Percentiles rank a stretch among this genome's conserved stretches.
Conservation (phyloP, 2,329 filamentous ascomycete species). For the Fusarium virguliforme region DNA sequence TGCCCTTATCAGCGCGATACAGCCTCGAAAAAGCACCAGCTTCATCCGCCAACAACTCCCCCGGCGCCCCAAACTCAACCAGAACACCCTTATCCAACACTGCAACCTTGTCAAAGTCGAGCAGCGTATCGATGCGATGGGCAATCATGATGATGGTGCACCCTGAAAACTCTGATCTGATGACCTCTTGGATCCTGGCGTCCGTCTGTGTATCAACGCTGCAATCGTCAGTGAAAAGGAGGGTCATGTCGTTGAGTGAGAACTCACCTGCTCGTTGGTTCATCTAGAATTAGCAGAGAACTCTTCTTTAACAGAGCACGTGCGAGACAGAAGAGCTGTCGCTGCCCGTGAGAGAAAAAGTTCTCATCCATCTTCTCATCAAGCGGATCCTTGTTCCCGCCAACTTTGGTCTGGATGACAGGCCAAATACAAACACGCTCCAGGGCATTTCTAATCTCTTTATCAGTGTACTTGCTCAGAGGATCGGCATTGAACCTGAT, state of each 20-base stretch:
- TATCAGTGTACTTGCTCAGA: conserved; percentile 56
- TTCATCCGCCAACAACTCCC: conserved; percentile 42
- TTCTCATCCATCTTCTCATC: conserved; percentile 56
- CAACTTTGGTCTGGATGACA: conserved; percentile 59
- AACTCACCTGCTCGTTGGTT: conserved; percentile 58
- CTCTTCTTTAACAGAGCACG: conserved; percentile 53
- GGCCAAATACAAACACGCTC: conserved; percentile 65
- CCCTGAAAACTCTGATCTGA: conserved; percentile 52
- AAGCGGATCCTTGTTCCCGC: conserved; percentile 52
- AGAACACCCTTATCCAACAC: conserved; percentile 53
- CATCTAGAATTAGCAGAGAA: conserved; percentile 55
- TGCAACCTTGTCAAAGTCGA: conserved; percentile 56
- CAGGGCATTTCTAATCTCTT: conserved; percentile 62
- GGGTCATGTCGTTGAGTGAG: background rate
- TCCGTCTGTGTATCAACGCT: conserved; percentile 54
- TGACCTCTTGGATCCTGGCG: conserved; percentile 51
- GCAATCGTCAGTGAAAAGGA: conserved; percentile 19
- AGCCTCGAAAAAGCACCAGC: conserved; percentile 47
- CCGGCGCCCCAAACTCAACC: conserved; percentile 52
- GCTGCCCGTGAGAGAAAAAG: conserved; percentile 56
- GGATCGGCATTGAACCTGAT: conserved; percentile 69
- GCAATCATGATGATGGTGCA: conserved; percentile 57
- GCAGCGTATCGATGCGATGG: conserved; percentile 53
- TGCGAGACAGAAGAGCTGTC: conserved; percentile 55
- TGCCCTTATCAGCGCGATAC: conserved; percentile 47